Percentiles rank a stretch among this genome's conserved stretches.
Conservation (phyloP, 2,329 filamentous ascomycete genomes). For the Elsinoe batatas region DNA sequence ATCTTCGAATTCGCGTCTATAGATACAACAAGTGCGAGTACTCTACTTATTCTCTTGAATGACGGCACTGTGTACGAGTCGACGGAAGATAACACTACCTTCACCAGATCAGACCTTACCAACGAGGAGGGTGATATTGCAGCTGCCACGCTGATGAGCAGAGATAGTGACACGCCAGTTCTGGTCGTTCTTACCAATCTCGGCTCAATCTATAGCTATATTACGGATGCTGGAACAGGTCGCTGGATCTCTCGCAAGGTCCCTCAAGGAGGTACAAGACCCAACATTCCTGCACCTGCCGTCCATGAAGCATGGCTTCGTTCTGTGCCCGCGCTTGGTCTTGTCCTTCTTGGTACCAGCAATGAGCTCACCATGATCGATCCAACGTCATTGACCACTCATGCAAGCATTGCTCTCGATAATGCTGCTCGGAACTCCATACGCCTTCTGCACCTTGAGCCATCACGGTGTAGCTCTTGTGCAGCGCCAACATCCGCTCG, state of each 20-base stretch:
- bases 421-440: background rate
- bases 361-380: background rate
- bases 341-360: constrained; percentile 2
- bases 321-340: background rate
- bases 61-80: constrained; percentile 6
- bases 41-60: constrained; percentile 21
- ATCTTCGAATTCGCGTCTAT: constrained; percentile 44
- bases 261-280: background rate
- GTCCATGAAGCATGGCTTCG: constrained; percentile 2
- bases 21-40: constrained; percentile 23
- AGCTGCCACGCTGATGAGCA: background rate
- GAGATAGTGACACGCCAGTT: background rate
- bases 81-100: constrained; percentile 15
- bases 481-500: background rate
- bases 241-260: background rate
- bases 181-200: background rate
- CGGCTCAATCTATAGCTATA: background rate
- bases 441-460: background rate
- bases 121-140: background rate
- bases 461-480: background rate
- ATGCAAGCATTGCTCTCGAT: background rate
- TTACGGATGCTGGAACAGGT: background rate
- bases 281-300: background rate
- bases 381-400: background rate
- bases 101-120: constrained; percentile 43